A percentile compares a stretch with the other conserved stretches of the same genome.
Evolutionary conservation across 192 early-diverging fungal species (phyloP).

Genomic region (Coemansia sp.): DNA sequence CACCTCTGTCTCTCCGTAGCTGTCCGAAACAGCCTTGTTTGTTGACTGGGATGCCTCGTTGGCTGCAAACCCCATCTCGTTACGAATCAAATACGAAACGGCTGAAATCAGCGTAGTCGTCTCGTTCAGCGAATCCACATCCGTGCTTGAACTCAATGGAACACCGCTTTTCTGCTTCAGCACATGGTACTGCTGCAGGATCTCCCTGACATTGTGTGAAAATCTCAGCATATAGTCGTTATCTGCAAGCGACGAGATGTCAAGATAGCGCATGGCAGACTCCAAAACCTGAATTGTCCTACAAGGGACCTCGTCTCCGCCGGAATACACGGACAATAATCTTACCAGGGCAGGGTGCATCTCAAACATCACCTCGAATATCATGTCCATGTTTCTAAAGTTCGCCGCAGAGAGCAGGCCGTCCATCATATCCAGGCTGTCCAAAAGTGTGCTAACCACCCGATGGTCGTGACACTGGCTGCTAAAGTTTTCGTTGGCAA

Average conservation of each 20-base stretch:
- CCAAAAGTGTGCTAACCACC: constrained; percentile 27
- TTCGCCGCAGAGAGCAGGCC: constrained; percentile 48
- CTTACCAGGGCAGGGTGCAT: constrained; percentile 33
- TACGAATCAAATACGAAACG: constrained; percentile 39
- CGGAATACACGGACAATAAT: constrained; percentile 25
- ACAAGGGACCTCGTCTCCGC: constrained; percentile 29
- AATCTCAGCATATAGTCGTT: constrained; percentile 39
- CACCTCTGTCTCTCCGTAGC: constrained; percentile 49
- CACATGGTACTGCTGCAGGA: constrained; percentile 32
- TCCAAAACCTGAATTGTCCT: constrained; percentile 41
- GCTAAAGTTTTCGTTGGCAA: constrained; percentile 6
- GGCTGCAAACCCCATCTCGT: constrained; percentile 49
- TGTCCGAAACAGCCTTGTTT: constrained; percentile 31
- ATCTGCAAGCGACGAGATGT: constrained; percentile 39
- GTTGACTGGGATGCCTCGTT: constrained; percentile 28
- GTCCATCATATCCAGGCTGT: constrained; percentile 54
- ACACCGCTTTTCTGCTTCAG: neutral
- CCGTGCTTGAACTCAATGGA: constrained; percentile 1
- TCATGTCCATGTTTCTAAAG: constrained; percentile 43
- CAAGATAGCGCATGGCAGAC: constrained; percentile 41
- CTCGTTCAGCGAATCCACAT: constrained; percentile 29
- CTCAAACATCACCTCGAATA: constrained; percentile 46
- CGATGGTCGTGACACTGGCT: constrained; percentile 24
- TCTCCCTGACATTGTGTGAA: constrained; percentile 31
- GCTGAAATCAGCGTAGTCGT: constrained; percentile 34